Conservation (phyloP, 1,284 basidiomycete species). For the Boletus mariae region DNA sequence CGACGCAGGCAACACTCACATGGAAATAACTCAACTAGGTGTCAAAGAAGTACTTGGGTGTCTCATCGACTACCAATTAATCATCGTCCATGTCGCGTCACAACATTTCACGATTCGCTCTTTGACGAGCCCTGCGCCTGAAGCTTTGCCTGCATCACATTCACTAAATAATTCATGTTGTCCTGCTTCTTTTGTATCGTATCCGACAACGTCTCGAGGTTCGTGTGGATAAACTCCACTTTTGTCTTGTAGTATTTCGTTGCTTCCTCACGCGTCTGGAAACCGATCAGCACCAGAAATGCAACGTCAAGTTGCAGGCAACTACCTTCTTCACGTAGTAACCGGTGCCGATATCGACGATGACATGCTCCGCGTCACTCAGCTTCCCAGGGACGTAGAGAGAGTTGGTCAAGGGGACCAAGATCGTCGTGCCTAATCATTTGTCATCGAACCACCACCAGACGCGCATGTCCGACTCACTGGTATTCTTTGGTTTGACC, state of each 20-base stretch:
- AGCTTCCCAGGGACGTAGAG: conserved; percentile 94
- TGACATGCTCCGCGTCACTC: conserved; percentile 79
- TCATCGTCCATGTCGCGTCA: not conserved
- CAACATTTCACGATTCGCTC: conserved; percentile 15
- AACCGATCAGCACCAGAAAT: conserved; percentile 1
- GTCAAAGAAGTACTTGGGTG: not conserved
- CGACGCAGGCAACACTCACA: not conserved
- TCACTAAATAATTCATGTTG: conserved; percentile 72
- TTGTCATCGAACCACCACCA: not conserved
- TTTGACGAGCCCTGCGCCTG: conserved; percentile 40
- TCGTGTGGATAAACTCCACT: conserved; percentile 73
- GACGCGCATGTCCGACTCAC: conserved; percentile 40
- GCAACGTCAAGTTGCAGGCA: not conserved
- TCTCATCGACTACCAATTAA: not conserved
- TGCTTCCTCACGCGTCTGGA: conserved; percentile 76
- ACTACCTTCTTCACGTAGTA: conserved; percentile 93
- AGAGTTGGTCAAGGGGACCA: conserved; percentile 92
- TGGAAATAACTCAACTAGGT: not conserved
- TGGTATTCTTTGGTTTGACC: conserved; percentile 70
- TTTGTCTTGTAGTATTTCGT: conserved; percentile 73
- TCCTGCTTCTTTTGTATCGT: conserved; percentile 89
- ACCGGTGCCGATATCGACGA: conserved; percentile 94
- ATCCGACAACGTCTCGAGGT: conserved; percentile 79
- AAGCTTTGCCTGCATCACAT: conserved; percentile 76
- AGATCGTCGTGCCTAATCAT: conserved; percentile 72